Evolutionary conservation across 306 rosid genomes (phyloP).

Genomic region (Lagenaria siceraria): DNA sequence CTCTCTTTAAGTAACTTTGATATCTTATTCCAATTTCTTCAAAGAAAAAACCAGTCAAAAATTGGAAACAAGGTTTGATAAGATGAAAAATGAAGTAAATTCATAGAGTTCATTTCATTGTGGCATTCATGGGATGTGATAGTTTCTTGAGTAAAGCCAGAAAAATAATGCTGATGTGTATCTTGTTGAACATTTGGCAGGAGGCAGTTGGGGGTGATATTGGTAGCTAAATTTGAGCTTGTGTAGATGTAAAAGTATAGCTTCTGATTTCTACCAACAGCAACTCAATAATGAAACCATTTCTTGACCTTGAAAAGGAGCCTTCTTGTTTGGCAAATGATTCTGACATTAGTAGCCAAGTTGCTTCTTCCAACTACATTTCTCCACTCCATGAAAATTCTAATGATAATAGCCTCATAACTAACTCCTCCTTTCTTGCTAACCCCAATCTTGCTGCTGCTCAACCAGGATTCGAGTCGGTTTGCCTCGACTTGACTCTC

Average conservation of each 20-base stretch:
- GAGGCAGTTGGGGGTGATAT: not conserved
- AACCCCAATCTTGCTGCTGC: slow-evolving; percentile 12
- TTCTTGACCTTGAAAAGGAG: slow-evolving; percentile 64
- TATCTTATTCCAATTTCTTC: not conserved
- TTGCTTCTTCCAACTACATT: slow-evolving; percentile 42
- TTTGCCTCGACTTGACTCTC: slow-evolving; percentile 61
- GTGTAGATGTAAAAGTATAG: not conserved
- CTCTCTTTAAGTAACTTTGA: not conserved
- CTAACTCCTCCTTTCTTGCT: slow-evolving; percentile 6
- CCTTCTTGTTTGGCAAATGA: slow-evolving; percentile 50
- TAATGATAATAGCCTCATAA: slow-evolving; percentile 9
- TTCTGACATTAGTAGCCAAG: slow-evolving; percentile 72
- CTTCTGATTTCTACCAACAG: not conserved
- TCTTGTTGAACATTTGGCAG: slow-evolving; percentile 3
- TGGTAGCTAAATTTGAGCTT: not conserved
- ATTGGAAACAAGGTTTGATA: not conserved
- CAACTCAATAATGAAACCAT: slow-evolving; percentile 38
- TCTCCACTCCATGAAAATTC: slow-evolving; percentile 48
- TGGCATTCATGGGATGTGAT: not conserved
- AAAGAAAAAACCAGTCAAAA: not conserved
- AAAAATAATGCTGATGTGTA: not conserved
- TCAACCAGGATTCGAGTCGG: slow-evolving; percentile 18
- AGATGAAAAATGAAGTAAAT: not conserved
- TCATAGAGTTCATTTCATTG: not conserved
- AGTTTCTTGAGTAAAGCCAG: not conserved